These are phyloP conservation scores for Pseudogymnoascus sp. DNA, from an alignment of 2,329 filamentous ascomycete genomes.

Conservation along the genomic window DNA sequence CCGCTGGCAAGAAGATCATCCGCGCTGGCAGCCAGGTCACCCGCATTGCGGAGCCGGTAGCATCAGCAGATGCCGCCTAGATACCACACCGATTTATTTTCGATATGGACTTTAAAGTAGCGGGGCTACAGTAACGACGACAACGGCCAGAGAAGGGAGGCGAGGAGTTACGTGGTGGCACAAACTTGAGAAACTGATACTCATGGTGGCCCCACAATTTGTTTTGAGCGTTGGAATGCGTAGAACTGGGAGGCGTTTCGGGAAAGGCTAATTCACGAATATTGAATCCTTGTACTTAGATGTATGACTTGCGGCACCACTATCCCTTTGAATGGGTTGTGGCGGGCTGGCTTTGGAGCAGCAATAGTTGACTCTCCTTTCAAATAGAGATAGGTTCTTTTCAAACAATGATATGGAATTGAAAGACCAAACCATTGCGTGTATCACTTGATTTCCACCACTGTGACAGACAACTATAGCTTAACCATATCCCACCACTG, in stretches of 20 bases:
- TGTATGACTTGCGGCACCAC: constrained; percentile 4
- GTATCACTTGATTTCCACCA: neutral
- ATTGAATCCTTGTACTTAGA: constrained; percentile 7
- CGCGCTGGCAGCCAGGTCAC: constrained; percentile 82
- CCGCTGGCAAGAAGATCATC: constrained; percentile 71
- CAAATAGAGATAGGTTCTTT: neutral
- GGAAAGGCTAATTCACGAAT: constrained; percentile 8
- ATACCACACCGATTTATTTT: neutral
- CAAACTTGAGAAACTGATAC: neutral
- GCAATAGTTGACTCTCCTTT: neutral
- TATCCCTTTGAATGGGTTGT: neutral
- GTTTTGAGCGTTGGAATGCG: constrained; percentile 5
- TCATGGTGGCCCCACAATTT: neutral
- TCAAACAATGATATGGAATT: constrained; percentile 1
- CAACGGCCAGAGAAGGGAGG: neutral
- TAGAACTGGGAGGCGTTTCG: constrained; percentile 8
- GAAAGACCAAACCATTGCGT: neutral
- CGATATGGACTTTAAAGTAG: neutral
- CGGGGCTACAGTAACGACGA: neutral
- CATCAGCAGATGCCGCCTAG: constrained; percentile 76
- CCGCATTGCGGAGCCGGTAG: constrained; percentile 70
- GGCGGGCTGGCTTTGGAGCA: neutral
- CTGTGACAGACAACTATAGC: neutral
- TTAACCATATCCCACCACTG: no score
- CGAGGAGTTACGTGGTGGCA: constrained; percentile 1